Evolutionary conservation across 495 filamentous ascomycete genomes (phyloP).

Genomic region (Trichoderma gamsii): DNA sequence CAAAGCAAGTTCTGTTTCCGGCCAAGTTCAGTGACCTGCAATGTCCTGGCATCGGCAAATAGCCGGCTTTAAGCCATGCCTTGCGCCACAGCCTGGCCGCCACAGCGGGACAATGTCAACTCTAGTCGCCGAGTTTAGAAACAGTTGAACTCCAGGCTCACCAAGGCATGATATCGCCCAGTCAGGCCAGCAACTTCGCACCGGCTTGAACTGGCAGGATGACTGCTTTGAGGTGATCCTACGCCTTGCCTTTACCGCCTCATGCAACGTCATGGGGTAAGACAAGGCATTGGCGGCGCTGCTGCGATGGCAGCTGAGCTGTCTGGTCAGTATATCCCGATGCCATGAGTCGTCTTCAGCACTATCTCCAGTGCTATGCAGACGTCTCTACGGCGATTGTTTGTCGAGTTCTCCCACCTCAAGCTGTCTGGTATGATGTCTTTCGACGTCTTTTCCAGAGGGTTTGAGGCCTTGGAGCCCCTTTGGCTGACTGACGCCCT

Average conservation of each 20-base stretch:
- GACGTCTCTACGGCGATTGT: not conserved
- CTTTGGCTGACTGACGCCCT: not conserved
- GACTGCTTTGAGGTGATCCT: not conserved
- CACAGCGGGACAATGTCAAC: constrained; percentile 11
- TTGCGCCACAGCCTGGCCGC: constrained; percentile 8
- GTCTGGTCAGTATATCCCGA: constrained; percentile 5
- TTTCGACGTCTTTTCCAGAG: not conserved
- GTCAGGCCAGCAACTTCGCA: not conserved
- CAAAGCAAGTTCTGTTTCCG: too few species aligned
- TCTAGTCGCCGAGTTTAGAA: constrained; percentile 10
- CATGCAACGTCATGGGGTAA: not conserved
- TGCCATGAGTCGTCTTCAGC: not conserved
- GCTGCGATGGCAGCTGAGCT: not conserved
- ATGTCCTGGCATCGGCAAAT: not conserved
- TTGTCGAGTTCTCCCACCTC: not conserved
- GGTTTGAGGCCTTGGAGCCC: not conserved
- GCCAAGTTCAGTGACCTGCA: too few species aligned
- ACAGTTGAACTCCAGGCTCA: constrained; percentile 1
- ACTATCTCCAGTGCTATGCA: not conserved
- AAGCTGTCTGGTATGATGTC: not conserved
- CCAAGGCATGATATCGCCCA: not conserved
- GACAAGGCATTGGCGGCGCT: not conserved
- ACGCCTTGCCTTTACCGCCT: not conserved
- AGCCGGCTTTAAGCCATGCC: constrained; percentile 5
- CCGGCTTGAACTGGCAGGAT: not conserved